Percentiles rank a stretch among this genome's conserved stretches.
phyloP scores from a whole-genome alignment of 179 eudicot genomes.

The Silene coronaria region DNA sequence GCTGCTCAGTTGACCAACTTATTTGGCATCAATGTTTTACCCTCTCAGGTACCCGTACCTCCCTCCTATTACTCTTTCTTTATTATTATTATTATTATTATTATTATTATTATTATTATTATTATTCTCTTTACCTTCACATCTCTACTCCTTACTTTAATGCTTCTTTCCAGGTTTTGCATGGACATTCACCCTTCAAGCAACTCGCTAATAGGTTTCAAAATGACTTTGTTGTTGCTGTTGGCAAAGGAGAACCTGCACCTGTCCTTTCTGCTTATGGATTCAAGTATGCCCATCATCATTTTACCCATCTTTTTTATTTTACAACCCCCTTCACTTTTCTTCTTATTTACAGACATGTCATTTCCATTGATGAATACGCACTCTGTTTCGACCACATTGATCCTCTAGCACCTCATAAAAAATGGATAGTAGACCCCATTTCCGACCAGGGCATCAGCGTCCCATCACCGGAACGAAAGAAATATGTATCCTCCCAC shows the following conservation, averaged over 20 bases:
- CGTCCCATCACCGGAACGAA: conserved; percentile 18
- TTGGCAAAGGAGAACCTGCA: conserved; percentile 97
- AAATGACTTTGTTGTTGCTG: conserved; percentile 69
- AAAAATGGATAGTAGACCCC: conserved; percentile 45
- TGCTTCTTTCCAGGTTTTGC: conserved; percentile 74
- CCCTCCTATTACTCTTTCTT: too few species aligned
- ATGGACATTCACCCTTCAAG: conserved; percentile 88
- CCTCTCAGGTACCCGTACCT: too few species aligned
- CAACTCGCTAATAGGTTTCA: conserved; percentile 55
- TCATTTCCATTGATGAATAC: conserved; percentile 78
- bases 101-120: too few species aligned
- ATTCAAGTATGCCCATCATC: conserved; percentile 56
- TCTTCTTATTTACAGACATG: conserved; percentile 46
- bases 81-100: too few species aligned
- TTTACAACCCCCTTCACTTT: not conserved
- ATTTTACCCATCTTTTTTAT: not conserved
- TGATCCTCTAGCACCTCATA: conserved; percentile 77
- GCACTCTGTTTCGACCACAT: conserved; percentile 81
- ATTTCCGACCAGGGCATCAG: conserved; percentile 26
- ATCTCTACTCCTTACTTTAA: too few species aligned
- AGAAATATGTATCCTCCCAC: conserved; percentile 43
- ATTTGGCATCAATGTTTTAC: conserved; percentile 49
- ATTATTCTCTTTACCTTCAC: too few species aligned
- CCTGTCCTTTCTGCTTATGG: conserved; percentile 85
- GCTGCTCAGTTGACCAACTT: conserved; percentile 59